phyloP scores from a whole-genome alignment of 371 early-diverging fungal genomes.

The Massospora cicadina region DNA sequence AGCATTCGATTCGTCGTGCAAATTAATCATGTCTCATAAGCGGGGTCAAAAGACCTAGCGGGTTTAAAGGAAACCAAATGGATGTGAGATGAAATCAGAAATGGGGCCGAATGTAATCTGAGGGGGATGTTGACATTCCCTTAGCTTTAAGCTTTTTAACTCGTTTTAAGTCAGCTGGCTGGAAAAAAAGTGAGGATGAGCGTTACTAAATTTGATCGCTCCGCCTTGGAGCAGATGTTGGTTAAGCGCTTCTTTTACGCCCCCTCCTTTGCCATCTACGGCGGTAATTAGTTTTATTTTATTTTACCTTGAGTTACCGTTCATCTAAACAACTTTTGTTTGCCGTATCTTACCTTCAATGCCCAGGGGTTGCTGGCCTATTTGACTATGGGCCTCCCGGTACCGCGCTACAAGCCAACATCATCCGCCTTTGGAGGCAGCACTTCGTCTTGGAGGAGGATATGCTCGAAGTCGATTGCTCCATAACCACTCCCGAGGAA shows the following conservation, averaged over 20 bases:
- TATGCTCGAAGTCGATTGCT: slow-evolving; percentile 97
- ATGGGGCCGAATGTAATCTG: too few relatives aligned
- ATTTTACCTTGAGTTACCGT: too few relatives aligned
- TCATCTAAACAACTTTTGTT: too few relatives aligned
- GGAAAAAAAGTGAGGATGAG: not conserved
- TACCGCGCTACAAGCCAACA: slow-evolving; percentile 88
- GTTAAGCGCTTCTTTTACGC: slow-evolving; percentile 89
- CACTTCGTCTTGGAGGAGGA: slow-evolving; percentile 98
- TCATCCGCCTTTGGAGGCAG: slow-evolving; percentile 83
- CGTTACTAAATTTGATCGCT: slow-evolving; percentile 25
- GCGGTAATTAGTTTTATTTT: slow-evolving; percentile 45
- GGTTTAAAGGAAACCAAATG: too few relatives aligned
- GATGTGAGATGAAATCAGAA: too few relatives aligned
- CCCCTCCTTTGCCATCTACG: slow-evolving; percentile 88
- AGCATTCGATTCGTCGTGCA: too few relatives aligned
- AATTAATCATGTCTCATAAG: too few relatives aligned
- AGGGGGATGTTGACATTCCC: too few relatives aligned
- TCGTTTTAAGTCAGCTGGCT: too few relatives aligned
- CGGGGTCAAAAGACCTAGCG: too few relatives aligned
- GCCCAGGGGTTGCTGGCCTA: slow-evolving; percentile 83
- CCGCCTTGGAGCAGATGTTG: slow-evolving; percentile 51
- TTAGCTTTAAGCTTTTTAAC: too few relatives aligned
- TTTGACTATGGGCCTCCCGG: slow-evolving; percentile 98
- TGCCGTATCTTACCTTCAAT: not conserved
- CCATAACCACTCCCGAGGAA: slow-evolving; percentile 92